Evolutionary conservation across 257 asterid species (phyloP).

Genomic region (Euphrasia confusa): DNA sequence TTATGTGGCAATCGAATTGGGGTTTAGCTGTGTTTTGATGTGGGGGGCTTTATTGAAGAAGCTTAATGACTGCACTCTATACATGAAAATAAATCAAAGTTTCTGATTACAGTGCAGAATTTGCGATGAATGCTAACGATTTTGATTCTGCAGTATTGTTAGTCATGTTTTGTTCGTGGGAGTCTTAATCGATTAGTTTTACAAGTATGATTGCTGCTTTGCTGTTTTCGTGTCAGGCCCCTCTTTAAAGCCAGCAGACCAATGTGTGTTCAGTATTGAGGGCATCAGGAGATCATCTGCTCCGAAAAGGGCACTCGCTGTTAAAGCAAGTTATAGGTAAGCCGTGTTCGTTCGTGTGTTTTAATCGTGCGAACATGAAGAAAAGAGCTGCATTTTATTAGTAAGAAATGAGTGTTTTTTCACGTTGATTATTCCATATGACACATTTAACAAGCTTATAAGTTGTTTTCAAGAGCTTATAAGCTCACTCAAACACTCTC

Average conservation of each 20-base stretch:
- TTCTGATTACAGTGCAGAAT: neutral
- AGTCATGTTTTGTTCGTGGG: neutral
- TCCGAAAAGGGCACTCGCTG: slow-evolving; percentile 40
- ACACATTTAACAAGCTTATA: slow-evolving; percentile 1
- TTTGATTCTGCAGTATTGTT: neutral
- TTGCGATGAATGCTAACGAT: neutral
- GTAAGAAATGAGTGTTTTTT: slow-evolving; percentile 1
- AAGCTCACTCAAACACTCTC: too few relatives aligned
- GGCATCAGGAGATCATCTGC: slow-evolving; percentile 41
- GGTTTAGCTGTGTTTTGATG: neutral
- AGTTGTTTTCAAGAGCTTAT: too few relatives aligned
- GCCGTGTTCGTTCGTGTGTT: slow-evolving; percentile 14
- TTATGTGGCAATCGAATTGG: slow-evolving; percentile 8
- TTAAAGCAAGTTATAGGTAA: slow-evolving; percentile 73
- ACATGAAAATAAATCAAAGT: neutral
- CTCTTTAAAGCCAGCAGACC: slow-evolving; percentile 51
- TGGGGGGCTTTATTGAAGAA: neutral
- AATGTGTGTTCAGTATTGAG: slow-evolving; percentile 36
- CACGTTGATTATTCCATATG: neutral
- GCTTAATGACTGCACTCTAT: neutral
- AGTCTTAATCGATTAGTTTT: neutral
- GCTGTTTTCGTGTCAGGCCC: slow-evolving; percentile 36
- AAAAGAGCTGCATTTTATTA: neutral
- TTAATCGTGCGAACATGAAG: too few relatives aligned
- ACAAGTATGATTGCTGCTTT: slow-evolving; percentile 4